Evolutionary conservation across 257 asterid species (phyloP).

Genomic region (Lantana camara): DNA sequence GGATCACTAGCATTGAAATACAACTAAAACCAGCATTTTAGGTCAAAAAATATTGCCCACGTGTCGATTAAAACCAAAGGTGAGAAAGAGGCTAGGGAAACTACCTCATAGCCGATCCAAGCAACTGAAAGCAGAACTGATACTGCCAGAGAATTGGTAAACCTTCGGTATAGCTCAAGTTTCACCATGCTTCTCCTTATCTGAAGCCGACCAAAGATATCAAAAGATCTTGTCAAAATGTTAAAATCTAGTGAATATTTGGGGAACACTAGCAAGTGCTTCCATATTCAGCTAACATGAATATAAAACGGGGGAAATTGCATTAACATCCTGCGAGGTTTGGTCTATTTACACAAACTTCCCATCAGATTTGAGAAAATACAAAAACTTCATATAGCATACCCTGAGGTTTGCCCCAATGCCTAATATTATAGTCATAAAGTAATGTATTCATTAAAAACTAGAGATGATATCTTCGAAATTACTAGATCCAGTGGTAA

Average conservation of each 20-base stretch:
- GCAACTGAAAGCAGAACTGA: constrained; percentile 51
- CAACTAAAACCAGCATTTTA: constrained; percentile 29
- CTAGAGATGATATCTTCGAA: no score
- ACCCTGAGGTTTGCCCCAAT: no score
- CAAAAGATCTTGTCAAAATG: constrained; percentile 5
- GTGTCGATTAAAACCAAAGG: not conserved
- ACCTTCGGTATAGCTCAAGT: constrained; percentile 69
- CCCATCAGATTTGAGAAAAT: no score
- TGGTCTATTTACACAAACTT: no score
- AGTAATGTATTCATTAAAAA: no score
- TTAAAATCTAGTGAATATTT: no score
- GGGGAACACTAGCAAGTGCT: not conserved
- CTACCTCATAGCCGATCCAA: constrained; percentile 59
- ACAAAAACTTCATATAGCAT: no score
- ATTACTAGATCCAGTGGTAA: no score
- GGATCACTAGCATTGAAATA: constrained; percentile 60
- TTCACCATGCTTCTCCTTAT: constrained; percentile 52
- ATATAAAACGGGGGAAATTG: not conserved
- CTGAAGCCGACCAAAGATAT: constrained; percentile 25
- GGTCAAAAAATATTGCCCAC: not conserved
- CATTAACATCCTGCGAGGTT: no score
- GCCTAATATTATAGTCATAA: no score
- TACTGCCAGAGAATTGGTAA: constrained; percentile 51
- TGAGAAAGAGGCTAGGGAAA: not conserved
- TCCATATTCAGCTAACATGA: not conserved